A percentile compares a stretch with the other conserved stretches of the same genome.
Conservation (phyloP, 2,329 filamentous ascomycete genomes). For the Cladosporium velox region DNA sequence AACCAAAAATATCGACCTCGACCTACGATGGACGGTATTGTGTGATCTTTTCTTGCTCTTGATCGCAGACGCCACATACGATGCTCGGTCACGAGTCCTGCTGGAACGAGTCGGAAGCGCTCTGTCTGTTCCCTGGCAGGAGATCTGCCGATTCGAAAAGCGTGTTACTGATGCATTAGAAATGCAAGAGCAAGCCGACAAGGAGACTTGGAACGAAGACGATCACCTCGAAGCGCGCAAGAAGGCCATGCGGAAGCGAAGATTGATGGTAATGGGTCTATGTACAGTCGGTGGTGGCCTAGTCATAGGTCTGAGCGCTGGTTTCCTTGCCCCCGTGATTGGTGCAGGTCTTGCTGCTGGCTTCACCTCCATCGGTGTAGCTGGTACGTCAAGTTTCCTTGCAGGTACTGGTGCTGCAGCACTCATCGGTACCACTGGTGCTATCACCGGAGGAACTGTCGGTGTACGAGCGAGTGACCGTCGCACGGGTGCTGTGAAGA, state of each 20-base stretch:
- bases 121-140: constrained; percentile 82
- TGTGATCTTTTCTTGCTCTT: constrained; percentile 94
- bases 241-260: constrained; percentile 76
- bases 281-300: constrained; percentile 93
- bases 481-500: constrained; percentile 87
- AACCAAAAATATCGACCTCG: constrained; percentile 86
- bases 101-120: constrained; percentile 80
- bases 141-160: constrained; percentile 96
- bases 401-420: constrained; percentile 91
- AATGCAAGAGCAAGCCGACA: constrained; percentile 92
- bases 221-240: constrained; percentile 86
- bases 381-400: constrained; percentile 84
- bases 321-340: constrained; percentile 87
- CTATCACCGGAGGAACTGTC: constrained; percentile 82
- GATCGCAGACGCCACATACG: constrained; percentile 95
- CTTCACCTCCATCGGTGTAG: constrained; percentile 91
- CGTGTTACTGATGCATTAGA: constrained; percentile 93
- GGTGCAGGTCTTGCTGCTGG: constrained; percentile 91
- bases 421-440: constrained; percentile 87
- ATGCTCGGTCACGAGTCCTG: constrained; percentile 80
- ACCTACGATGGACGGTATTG: constrained; percentile 93
- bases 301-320: constrained; percentile 92
- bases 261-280: constrained; percentile 93
- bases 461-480: constrained; percentile 82
- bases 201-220: constrained; percentile 97